A percentile compares a stretch with the other conserved stretches of the same genome.
These are phyloP conservation scores for Podosphaera xanthii DNA, from an alignment of 2,329 filamentous ascomycete species.

Conservation along the genomic window DNA sequence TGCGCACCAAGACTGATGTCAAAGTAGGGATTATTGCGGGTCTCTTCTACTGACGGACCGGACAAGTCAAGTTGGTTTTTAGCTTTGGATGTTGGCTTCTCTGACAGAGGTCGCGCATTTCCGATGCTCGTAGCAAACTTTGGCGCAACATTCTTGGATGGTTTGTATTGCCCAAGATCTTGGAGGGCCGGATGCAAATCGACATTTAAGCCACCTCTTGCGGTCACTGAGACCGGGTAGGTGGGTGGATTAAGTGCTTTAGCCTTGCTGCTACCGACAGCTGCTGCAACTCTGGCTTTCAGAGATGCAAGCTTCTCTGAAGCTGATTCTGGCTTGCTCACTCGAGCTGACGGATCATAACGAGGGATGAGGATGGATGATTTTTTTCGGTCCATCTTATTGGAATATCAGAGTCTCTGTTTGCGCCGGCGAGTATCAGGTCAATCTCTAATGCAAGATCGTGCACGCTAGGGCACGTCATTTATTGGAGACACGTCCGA, in stretches of 20 bases:
- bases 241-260: conserved; percentile 21
- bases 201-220: conserved; percentile 21
- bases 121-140: conserved; percentile 20
- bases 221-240: conserved; percentile 12
- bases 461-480: too few relatives aligned
- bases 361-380: conserved; percentile 31
- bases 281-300: conserved; percentile 58
- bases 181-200: conserved; percentile 42
- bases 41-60: conserved; percentile 32
- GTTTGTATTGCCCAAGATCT: conserved; percentile 27
- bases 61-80: conserved; percentile 32
- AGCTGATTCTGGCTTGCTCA: conserved; percentile 32
- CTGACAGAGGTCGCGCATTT: conserved; percentile 19
- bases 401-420: conserved; percentile 3
- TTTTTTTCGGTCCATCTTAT: conserved; percentile 27
- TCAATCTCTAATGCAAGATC: neutral
- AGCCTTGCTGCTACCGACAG: conserved; percentile 32
- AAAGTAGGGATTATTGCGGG: conserved; percentile 59
- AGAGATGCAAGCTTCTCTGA: conserved; percentile 51
- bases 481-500: too few relatives aligned
- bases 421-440: neutral
- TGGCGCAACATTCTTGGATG: conserved; percentile 17
- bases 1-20: conserved; percentile 44
- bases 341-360: conserved; percentile 28
- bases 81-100: conserved; percentile 20